A percentile compares a stretch with the other conserved stretches of the same genome.
Evolutionary conservation across 805 yeast genomes (phyloP).

Genomic region (Starmera dryadoides): DNA sequence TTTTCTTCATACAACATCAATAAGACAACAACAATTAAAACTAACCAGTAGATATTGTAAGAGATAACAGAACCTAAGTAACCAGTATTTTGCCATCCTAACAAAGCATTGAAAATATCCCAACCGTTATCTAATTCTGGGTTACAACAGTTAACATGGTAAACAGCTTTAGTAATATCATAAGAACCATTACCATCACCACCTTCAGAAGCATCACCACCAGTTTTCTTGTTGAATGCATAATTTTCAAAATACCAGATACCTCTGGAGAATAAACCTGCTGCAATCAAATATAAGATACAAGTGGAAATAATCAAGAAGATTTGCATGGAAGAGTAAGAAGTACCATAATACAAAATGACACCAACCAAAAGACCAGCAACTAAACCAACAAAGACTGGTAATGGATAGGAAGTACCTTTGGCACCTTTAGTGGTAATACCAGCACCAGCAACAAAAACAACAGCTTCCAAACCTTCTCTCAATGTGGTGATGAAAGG

Average conservation of each 20-base stretch:
- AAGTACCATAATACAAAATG: no score
- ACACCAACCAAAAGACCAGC: slow-evolving; percentile 73
- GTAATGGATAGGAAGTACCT: slow-evolving; percentile 74
- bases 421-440: no score
- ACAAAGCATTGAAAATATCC: slow-evolving; percentile 90
- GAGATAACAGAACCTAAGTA: slow-evolving; percentile 87
- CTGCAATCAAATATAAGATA: slow-evolving; percentile 80
- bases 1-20: slow-evolving; percentile 80
- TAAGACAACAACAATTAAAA: slow-evolving; percentile 43
- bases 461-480: slow-evolving; percentile 97
- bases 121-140: slow-evolving; percentile 92
- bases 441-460: no score
- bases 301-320: slow-evolving; percentile 85
- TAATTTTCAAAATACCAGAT: no score
- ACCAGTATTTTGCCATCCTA: slow-evolving; percentile 98
- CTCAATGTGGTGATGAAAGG: slow-evolving; percentile 89
- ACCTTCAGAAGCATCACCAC: slow-evolving; percentile 91
- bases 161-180: no score
- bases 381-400: slow-evolving; percentile 81
- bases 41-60: slow-evolving; percentile 86
- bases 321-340: no score
- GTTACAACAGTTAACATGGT: no score
- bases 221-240: no score
- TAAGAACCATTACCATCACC: slow-evolving; percentile 96
- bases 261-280: no score